Base-by-base conservation (phyloP, 305 asterid species). In the Ajuga reptans region DNA sequence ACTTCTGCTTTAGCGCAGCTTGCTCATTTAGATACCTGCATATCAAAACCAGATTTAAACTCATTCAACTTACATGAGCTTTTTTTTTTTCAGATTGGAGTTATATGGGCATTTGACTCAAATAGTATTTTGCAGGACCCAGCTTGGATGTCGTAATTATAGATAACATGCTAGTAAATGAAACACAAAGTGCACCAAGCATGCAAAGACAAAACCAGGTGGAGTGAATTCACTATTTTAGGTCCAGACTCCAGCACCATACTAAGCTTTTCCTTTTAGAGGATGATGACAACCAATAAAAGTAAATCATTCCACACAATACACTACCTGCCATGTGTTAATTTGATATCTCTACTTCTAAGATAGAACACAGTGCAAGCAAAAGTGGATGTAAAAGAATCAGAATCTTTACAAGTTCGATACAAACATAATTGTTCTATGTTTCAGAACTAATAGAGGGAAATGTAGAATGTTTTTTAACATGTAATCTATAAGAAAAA, bases 21-120 rank as follows among this genome's bases (percentile, higher is more conserved):
- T 88, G 96, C 81, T 90, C 96, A 70, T 85, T 86, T 65, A 92
- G 76, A 72, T 80, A 90, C 75, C 98, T 90, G 79, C 71, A 60
- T 39, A 73, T 56, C 64, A 76, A 62, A 69, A 64, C 74, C 65
- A 42, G 5, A 67, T 63, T 34, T 34, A 52, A 21, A 68, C 2
- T 53, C 67, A 59, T 52, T 42, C 29, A 61, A 18, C 46, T 63
- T 64, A 59, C 12, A 46, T 56, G 34, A 18, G 64, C 39, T 49
- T 43, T 49, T 10, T 21, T 21, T 21, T 21, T 21, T n/a, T n/a
- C n/a, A 21, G 27, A 0, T 21, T 21, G 27, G 27, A 18, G 39
- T 63, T 64, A 53, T 9, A 46, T 56, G 34, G 29, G 64, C 39
- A 55, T 43, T 49, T 10, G 31, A 55, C 62, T 47, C 7, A 1